Percentiles rank a stretch among this genome's conserved stretches.
These are phyloP conservation scores for Claviceps pazoutovae DNA, from an alignment of 2,329 filamentous ascomycete genomes.

Conservation along the genomic window DNA sequence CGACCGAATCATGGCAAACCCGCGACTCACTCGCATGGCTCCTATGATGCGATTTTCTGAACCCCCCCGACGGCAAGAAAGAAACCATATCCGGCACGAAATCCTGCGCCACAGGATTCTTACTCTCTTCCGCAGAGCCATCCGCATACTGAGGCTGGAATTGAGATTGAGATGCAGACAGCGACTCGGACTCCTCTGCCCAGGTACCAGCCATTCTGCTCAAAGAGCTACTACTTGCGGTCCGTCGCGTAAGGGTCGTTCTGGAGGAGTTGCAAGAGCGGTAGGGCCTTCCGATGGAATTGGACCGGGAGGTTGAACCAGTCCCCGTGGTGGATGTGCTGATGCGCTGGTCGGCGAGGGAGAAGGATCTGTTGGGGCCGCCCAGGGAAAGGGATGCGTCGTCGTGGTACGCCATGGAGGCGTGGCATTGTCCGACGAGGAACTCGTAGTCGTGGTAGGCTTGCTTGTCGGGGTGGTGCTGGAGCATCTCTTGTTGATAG, in stretches of 20 bases:
- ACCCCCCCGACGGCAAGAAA: conserved; percentile 13
- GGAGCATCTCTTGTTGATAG: conserved; percentile 39
- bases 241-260: conserved; percentile 40
- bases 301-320: conserved; percentile 30
- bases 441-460: conserved; percentile 20
- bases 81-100: conserved; percentile 21
- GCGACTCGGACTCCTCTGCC: conserved; percentile 18
- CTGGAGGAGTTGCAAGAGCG: conserved; percentile 39
- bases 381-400: conserved; percentile 5
- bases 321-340: conserved; percentile 43
- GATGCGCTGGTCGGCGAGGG: conserved; percentile 26
- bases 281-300: conserved; percentile 36
- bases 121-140: conserved; percentile 5
- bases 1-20: conserved; percentile 16
- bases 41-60: conserved; percentile 18
- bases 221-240: conserved; percentile 34
- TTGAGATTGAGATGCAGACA: conserved; percentile 9
- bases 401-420: conserved; percentile 8
- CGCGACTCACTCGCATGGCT: conserved; percentile 25
- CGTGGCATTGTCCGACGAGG: conserved; percentile 4
- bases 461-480: conserved; percentile 15
- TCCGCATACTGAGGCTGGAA: conserved; percentile 9
- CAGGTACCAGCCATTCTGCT: conserved; percentile 20
- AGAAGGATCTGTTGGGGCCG: conserved; percentile 8
- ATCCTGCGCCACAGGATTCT: conserved; percentile 13